These are phyloP conservation scores for Hyaloraphidium curvatum DNA, from an alignment of 192 early-diverging fungal species.

Conservation along the genomic window DNA sequence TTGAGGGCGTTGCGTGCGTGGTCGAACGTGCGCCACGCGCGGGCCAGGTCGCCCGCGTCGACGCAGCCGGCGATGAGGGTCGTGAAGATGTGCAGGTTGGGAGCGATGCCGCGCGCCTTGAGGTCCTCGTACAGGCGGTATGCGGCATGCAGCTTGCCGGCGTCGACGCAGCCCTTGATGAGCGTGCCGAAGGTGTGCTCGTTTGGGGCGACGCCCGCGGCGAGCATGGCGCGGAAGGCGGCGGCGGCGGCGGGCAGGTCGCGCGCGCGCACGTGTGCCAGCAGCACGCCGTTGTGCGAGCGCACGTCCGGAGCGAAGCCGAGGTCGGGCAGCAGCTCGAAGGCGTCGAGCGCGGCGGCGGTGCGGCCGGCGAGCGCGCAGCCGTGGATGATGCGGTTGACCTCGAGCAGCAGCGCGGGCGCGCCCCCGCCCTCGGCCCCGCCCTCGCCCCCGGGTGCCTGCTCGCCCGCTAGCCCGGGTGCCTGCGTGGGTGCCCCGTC, in stretches of 20 bases:
- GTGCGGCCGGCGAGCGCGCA: not conserved
- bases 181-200: conserved; percentile 46
- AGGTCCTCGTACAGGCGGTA: conserved; percentile 61
- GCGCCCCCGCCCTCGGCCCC: too few species aligned
- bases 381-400: not conserved
- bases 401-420: too few species aligned
- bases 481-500: too few species aligned
- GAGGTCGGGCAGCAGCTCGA: not conserved
- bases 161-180: conserved; percentile 44
- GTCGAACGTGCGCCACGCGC: conserved; percentile 83
- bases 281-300: not conserved
- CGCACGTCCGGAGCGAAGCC: not conserved
- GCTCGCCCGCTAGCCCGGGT: too few species aligned
- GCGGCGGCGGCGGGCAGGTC: not conserved
- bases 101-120: conserved; percentile 30
- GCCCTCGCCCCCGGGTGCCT: too few species aligned
- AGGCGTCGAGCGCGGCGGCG: not conserved
- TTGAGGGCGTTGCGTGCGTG: conserved; percentile 58
- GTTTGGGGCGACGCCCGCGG: conserved; percentile 19
- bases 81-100: conserved; percentile 44
- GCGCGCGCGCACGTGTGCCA: not conserved
- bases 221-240: not conserved
- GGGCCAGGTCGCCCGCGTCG: conserved; percentile 36
- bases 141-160: conserved; percentile 38
- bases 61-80: conserved; percentile 69